Conservation (phyloP, 148 eudicot species). For the Mesembryanthemum crystallinum region DNA sequence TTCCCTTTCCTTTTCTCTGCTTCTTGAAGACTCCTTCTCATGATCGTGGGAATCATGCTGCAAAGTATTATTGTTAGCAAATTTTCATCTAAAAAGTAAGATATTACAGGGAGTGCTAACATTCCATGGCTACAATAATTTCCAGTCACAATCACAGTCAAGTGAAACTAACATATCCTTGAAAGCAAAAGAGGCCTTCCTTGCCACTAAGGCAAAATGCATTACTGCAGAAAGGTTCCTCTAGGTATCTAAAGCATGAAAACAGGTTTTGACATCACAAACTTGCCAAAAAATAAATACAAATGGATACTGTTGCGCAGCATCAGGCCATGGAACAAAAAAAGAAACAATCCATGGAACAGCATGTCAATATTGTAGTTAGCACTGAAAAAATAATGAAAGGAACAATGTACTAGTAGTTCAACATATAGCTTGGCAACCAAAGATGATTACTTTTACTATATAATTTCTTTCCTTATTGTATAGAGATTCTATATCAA, state of each 20-base stretch:
- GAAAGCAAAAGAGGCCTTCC: background rate
- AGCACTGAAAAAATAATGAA: too few species aligned
- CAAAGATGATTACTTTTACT: too few species aligned
- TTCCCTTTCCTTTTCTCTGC: slow-evolving; percentile 40
- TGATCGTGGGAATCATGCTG: slow-evolving; percentile 57
- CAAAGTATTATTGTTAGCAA: slow-evolving; percentile 15
- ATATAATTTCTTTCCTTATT: too few species aligned
- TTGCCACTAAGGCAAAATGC: background rate
- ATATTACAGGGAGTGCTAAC: background rate
- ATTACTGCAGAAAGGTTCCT: background rate
- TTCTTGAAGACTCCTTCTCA: slow-evolving; percentile 58
- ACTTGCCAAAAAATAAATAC: background rate
- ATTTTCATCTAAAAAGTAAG: background rate
- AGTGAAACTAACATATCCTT: background rate
- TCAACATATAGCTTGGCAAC: too few species aligned
- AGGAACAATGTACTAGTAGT: too few species aligned
- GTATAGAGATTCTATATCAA: too few species aligned
- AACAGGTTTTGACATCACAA: background rate
- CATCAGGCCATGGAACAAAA: too few species aligned
- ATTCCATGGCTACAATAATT: background rate
- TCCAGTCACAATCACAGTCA: background rate
- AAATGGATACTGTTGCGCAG: background rate
- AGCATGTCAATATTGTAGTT: too few species aligned
- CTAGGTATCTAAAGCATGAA: background rate
- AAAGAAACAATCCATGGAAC: too few species aligned